Conservation (phyloP, 306 rosid species). For the Pterocarpus santalinus region DNA sequence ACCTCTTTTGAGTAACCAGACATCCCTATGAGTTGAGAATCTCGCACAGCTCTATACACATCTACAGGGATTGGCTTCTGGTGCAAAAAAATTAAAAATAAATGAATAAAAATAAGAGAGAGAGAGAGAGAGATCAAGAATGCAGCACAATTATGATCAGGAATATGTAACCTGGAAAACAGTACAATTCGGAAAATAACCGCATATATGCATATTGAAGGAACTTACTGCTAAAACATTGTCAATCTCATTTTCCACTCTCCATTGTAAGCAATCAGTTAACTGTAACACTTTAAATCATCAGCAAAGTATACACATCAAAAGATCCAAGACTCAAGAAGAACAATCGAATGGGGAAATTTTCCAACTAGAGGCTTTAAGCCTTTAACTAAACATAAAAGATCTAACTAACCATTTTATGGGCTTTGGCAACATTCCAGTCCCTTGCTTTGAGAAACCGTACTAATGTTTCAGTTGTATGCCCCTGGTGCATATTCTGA, state of each 20-base stretch:
- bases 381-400: neutral
- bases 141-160: constrained; percentile 7
- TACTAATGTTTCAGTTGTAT: constrained; percentile 66
- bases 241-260: constrained; percentile 85
- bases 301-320: constrained; percentile 49
- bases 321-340: constrained; percentile 34
- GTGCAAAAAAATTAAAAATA: constrained; percentile 7
- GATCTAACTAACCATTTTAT: constrained; percentile 79
- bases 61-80: constrained; percentile 91
- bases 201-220: constrained; percentile 6
- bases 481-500: constrained; percentile 90
- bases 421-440: constrained; percentile 83
- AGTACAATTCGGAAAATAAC: neutral
- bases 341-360: neutral
- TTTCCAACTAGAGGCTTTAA: neutral
- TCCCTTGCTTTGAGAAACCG: constrained; percentile 97
- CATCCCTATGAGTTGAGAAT: constrained; percentile 83
- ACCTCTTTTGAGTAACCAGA: constrained; percentile 98
- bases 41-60: constrained; percentile 80
- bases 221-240: constrained; percentile 78
- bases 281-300: constrained; percentile 62
- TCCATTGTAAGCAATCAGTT: constrained; percentile 88
- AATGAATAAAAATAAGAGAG: no score
- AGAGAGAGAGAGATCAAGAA: constrained; percentile 21
- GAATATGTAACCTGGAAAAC: constrained; percentile 4